Percentiles rank a stretch among this genome's conserved stretches.
Evolutionary conservation across 2,329 filamentous ascomycete species (phyloP).

Genomic region (Fusarium marasasianum): DNA sequence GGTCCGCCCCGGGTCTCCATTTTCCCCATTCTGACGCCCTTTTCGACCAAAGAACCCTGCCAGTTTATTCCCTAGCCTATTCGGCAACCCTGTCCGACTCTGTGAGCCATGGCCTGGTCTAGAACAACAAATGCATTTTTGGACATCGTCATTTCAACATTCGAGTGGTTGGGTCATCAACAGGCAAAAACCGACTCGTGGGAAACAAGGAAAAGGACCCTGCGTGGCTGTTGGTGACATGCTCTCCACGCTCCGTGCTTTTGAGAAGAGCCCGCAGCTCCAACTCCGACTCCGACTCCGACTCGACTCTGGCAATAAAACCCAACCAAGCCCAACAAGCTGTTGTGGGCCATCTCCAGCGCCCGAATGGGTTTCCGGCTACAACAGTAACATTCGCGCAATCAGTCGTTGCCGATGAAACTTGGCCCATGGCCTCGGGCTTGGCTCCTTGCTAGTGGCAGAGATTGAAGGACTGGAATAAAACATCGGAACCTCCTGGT

Average conservation of each 20-base stretch:
- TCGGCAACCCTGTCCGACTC: slow-evolving; percentile 25
- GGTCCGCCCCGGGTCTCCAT: slow-evolving; percentile 11
- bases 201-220: neutral
- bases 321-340: neutral
- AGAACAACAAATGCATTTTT: slow-evolving; percentile 25
- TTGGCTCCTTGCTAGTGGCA: neutral
- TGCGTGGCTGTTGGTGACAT: neutral
- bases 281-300: neutral
- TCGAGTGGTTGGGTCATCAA: slow-evolving; percentile 1
- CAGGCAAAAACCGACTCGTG: neutral
- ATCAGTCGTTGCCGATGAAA: neutral
- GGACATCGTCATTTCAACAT: neutral
- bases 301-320: neutral
- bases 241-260: neutral
- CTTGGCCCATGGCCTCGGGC: neutral
- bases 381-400: neutral
- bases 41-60: neutral
- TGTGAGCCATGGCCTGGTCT: slow-evolving; percentile 33
- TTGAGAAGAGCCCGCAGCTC: neutral
- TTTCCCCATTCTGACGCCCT: slow-evolving; percentile 11
- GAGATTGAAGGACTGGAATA: slow-evolving; percentile 4
- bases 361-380: neutral
- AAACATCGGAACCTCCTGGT: neutral
- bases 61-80: slow-evolving; percentile 8
- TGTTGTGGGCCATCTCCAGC: neutral